Base-by-base conservation (phyloP, 2,329 filamentous ascomycete genomes). In the Fusarium napiforme region DNA sequence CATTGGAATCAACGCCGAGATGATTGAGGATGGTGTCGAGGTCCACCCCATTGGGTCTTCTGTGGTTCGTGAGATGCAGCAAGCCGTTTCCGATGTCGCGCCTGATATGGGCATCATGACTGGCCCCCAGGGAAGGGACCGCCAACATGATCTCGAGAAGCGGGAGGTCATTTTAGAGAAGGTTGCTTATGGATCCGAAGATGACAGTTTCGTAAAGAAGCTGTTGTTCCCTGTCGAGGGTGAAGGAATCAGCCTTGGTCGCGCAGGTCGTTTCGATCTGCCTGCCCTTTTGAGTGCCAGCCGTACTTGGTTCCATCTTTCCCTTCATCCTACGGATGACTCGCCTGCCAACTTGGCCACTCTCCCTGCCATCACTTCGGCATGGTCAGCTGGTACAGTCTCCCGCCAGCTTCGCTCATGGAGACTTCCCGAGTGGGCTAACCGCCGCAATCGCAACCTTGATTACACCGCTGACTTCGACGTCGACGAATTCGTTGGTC, bases 381-480 rank as follows among this genome's bases (percentile, higher is more conserved):
- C 93, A 2, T 99, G 96, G 96, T 97, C 96, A 55, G 96, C 96
- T 2, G 95, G 94, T 30, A 92, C 93, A 4, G 93, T 99, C 2
- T 99, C 96, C 5, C 92, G 95, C 65, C 96, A 99, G 82, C 89
- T 99, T 23, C 93, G 96, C 23, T 90, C 95, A 6, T 99, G 96
- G 96, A 90, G 96, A 78, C 86, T 99, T 21, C 93, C 96, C 0
- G 96, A 99, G 81, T 99, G 96, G 96, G 94, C 95, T 3, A 99
- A 98, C 80, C 91, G 96, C 63, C 90, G 96, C 56, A 97, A 95
- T 81, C 94, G 94, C 80, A 91, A 93, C 77, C 90, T 98, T 5
- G 96, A 99, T 80, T 99, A 97, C 82, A 99, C 96, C 0, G 94
- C 95, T 3, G 96, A 99, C 79, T 99, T 98, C 75, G 96, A 99